phyloP scores from a whole-genome alignment of 768 basidiomycete species.

The Ramaria sp. region DNA sequence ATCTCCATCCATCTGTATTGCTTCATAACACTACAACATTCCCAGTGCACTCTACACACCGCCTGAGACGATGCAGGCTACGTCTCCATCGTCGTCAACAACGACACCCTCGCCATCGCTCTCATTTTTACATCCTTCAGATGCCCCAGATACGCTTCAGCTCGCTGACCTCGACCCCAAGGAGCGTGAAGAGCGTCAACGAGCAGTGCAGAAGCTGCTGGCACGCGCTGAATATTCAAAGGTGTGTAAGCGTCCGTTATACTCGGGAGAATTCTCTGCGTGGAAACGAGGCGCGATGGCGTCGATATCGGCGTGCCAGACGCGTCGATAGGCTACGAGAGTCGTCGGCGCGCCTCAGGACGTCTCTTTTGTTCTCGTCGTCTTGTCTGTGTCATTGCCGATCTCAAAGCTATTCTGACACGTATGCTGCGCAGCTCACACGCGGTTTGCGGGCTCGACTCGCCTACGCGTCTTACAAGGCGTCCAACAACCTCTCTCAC shows the following conservation, averaged over 20 bases:
- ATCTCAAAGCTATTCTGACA: conserved; percentile 14
- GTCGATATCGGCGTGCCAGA: conserved; percentile 13
- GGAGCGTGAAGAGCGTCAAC: conserved; percentile 52
- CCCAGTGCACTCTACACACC: conserved; percentile 12
- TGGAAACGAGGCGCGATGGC: neutral
- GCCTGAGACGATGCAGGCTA: conserved; percentile 14
- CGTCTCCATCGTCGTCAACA: conserved; percentile 61
- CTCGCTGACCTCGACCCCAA: conserved; percentile 30
- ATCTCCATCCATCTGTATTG: conserved; percentile 6
- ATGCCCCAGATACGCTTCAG: conserved; percentile 25
- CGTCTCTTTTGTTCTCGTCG: neutral
- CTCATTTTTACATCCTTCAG: conserved; percentile 38
- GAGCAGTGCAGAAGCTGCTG: conserved; percentile 63
- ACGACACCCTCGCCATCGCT: conserved; percentile 75
- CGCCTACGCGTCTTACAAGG: conserved; percentile 78
- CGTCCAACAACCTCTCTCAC: conserved; percentile 58
- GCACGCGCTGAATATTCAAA: conserved; percentile 72
- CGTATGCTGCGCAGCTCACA: conserved; percentile 45
- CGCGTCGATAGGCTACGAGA: conserved; percentile 7
- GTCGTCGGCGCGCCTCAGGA: neutral
- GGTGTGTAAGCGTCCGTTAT: conserved; percentile 37
- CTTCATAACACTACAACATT: conserved; percentile 21
- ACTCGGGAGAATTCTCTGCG: neutral
- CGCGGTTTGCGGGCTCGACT: conserved; percentile 72
- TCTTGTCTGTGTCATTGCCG: conserved; percentile 12